Conservation (phyloP, 139 green algal species). For the Chlorella sp. region DNA sequence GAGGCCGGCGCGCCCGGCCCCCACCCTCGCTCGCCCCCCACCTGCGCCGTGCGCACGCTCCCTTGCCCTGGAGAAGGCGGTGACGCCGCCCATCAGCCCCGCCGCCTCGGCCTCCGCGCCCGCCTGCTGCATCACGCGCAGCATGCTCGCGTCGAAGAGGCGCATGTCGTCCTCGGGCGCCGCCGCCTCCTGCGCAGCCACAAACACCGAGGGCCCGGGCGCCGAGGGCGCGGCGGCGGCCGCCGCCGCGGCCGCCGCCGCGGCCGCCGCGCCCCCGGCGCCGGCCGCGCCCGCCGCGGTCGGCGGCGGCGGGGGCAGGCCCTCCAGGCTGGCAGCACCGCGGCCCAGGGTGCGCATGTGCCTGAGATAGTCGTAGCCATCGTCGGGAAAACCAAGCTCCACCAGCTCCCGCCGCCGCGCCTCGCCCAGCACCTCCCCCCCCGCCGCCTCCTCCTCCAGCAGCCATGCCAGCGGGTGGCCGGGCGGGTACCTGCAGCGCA, state of each 20-base stretch:
- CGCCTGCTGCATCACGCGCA: conserved; percentile 39
- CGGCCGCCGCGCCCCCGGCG: not conserved
- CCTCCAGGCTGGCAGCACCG: conserved; percentile 31
- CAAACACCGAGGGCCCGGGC: conserved; percentile 41
- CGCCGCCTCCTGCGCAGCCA: conserved; percentile 23
- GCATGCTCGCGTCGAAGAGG: conserved; percentile 45
- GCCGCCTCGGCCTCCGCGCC: conserved; percentile 40
- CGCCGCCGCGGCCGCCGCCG: not conserved
- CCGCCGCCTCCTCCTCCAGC: conserved; percentile 27
- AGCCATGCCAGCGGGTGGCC: conserved; percentile 55
- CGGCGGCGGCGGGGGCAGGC: not conserved
- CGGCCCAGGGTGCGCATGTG: conserved; percentile 70
- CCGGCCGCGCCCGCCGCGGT: not conserved
- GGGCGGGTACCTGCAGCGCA: conserved; percentile 23
- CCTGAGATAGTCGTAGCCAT: conserved; percentile 96
- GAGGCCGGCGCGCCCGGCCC: not conserved
- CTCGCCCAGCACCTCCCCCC: conserved; percentile 30
- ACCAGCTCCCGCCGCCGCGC: conserved; percentile 72
- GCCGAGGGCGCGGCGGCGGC: not conserved
- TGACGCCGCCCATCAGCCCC: conserved; percentile 50
- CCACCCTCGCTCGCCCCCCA: conserved; percentile 5
- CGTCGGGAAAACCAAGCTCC: conserved; percentile 87
- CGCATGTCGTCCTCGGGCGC: conserved; percentile 44
- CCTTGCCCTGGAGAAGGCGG: conserved; percentile 46
- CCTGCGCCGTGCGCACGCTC: conserved; percentile 13